Conservation (phyloP, 129 eudicot species). For the Pseudognaphalium luteoalbum region DNA sequence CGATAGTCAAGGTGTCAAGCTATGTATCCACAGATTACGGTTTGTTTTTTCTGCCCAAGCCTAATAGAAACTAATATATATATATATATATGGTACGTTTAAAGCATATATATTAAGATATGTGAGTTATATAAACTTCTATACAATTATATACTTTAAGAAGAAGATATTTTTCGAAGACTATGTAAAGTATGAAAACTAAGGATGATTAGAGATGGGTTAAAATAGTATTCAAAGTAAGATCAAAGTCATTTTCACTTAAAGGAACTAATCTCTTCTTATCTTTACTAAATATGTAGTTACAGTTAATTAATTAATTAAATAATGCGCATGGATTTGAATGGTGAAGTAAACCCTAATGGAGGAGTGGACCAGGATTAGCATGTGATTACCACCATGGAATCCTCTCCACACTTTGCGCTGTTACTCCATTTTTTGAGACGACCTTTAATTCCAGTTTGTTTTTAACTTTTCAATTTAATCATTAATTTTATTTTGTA, state of each 20-base stretch:
- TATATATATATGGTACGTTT: too few species aligned
- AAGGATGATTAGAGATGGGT: background rate
- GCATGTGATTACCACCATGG: conserved; percentile 43
- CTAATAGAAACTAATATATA: too few species aligned
- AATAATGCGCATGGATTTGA: conserved; percentile 2
- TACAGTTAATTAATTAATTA: conserved; percentile 8
- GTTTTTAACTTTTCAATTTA: background rate
- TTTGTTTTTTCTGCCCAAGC: too few species aligned
- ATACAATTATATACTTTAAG: background rate
- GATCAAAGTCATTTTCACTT: conserved; percentile 18
- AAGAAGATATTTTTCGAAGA: background rate
- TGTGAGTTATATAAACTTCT: too few species aligned
- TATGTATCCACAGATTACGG: too few species aligned
- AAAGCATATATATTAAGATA: too few species aligned
- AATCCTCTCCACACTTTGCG: conserved; percentile 41
- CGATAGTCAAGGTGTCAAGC: too few species aligned
- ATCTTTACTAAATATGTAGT: background rate
- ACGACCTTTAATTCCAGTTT: conserved; percentile 26
- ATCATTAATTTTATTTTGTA: background rate
- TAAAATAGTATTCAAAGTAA: background rate
- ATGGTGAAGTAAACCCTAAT: conserved; percentile 24
- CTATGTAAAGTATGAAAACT: background rate
- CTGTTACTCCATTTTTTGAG: conserved; percentile 37
- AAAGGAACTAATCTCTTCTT: background rate
- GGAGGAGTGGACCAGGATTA: conserved; percentile 30